These are phyloP conservation scores for Lactuca saligna DNA, from an alignment of 129 eudicot genomes.

Conservation along the genomic window DNA sequence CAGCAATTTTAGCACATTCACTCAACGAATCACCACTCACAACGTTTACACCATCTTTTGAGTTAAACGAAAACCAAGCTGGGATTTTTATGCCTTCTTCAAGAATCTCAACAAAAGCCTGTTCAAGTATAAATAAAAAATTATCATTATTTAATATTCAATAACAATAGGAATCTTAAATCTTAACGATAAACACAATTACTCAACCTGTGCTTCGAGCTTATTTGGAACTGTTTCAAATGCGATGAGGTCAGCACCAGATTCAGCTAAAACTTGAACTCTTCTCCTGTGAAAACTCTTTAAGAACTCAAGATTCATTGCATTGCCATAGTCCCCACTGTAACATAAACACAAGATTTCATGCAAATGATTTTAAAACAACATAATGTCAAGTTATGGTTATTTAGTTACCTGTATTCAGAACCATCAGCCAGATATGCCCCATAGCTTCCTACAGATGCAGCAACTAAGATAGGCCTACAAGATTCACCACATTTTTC, in stretches of 20 bases:
- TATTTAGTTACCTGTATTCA: constrained; percentile 66
- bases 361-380: background rate
- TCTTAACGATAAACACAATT: background rate
- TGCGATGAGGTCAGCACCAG: constrained; percentile 93
- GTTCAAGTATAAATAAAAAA: constrained; percentile 2
- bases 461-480: constrained; percentile 76
- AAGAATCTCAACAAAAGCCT: constrained; percentile 85
- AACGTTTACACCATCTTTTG: constrained; percentile 90
- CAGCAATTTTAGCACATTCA: constrained; percentile 80
- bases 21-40: constrained; percentile 86
- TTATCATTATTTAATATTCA: background rate
- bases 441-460: constrained; percentile 97
- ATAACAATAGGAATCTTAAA: background rate
- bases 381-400: background rate
- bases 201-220: constrained; percentile 87
- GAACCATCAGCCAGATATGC: constrained; percentile 99
- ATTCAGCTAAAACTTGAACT: constrained; percentile 82
- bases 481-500: constrained; percentile 50
- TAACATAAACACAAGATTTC: constrained; percentile 5
- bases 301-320: constrained; percentile 68
- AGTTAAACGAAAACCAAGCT: constrained; percentile 91
- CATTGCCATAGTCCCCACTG: constrained; percentile 96
- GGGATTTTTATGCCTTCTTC: constrained; percentile 73
- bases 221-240: constrained; percentile 94
- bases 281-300: constrained; percentile 92